Base-by-base conservation (phyloP, 306 rosid species). In the Castanea sativa region DNA sequence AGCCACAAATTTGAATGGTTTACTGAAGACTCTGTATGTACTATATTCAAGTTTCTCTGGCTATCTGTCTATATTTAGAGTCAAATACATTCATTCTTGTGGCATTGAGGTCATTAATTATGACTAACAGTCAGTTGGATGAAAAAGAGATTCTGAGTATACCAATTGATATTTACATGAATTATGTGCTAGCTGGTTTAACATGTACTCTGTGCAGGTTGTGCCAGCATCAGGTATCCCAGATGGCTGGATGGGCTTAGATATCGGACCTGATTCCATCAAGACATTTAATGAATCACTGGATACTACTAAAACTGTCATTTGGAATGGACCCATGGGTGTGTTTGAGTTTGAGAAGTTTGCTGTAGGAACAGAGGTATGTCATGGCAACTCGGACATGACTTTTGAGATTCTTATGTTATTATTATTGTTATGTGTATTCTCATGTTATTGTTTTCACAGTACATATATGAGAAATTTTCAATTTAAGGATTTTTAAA, bases 321-420 rank as follows among this genome's bases (percentile, higher is more conserved):
- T 94, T 53, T 94, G 98, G 98, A 94, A 94, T 64, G 98, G 98
- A 82, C 98, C 98, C 19, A 94, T 94, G 98, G 98, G 98, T 75
- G 98, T 94, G 68, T 94, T 94, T 8, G 98, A 94, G 87, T 94
- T 92, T 32, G 94, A 91, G 0, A 92, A 94, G 87, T 94, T 92
- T 88, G 97, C 97, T 6, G 79, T 73, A 11, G 98, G 98, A 83
- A 94, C 98, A 3, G 93, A 84, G 96, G 98, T 92, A 88, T 69
- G 86, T 32, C 25, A 20, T 58, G 64, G 64, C 64, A 9, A 1
- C 49, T 33, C 29, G 20, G 21, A 35, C 45, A 38, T 21, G 30
- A 73, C 43, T 35, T 35, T 35, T 35, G 43, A 35, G 43, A 35
- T 35, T 35, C 9, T 35, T 35, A 6, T 35, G 43, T 38, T 38